Base-by-base conservation (phyloP, 2,329 filamentous ascomycete species). In the Tolypocladium nubicola region DNA sequence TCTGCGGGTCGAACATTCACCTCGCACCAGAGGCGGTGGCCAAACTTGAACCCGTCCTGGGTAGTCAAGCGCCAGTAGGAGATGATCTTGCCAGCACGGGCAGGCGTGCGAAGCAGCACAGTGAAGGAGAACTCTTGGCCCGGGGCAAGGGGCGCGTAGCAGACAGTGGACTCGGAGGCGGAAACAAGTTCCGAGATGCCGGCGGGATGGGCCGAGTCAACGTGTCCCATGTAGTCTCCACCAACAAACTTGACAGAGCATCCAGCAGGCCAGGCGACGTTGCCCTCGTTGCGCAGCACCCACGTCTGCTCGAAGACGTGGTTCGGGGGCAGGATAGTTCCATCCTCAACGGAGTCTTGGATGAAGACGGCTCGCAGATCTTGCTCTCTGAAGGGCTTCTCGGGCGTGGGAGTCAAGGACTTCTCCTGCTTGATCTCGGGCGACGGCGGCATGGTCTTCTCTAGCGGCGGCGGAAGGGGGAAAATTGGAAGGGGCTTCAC, bases 21-120 rank as follows among this genome's bases (percentile, higher is more conserved):
- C 63, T 97, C 91, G 69, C 93, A 97, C 93, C 93, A 99, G 53
- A 99, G 79, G 67, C 91, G 89, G 75, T 97, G 89, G 43, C 94
- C 94, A 63, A 97, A 97, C 62, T 90, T 88, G 62, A 81, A 77
- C 30, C 92, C 92, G 58, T 90, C 85, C 9, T 85, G 80, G 59
- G 89, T 85, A 65, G 92, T 95, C 63, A 99, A 77, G 61, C 93
- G 91, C 94, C 94, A 99, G 80, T 97, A 97, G 1, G 94, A 97
- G 67, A 96, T 94, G 59, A 86, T 80, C 71, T 87, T 89, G 57
- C 93, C 92, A 56, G 84, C 75, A 53, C 88, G 88, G 55, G 78
- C 73, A 19, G 93, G 91, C 21, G 90, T 89, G 71, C 90, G 90
- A 71, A 99, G 84, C 47, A 87, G 77, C 40, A 97, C 88, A 41